Percentiles rank a stretch among this genome's conserved stretches.
Conservation (phyloP, 2,329 filamentous ascomycete species). For the Aspergillus quadrilineatus region DNA sequence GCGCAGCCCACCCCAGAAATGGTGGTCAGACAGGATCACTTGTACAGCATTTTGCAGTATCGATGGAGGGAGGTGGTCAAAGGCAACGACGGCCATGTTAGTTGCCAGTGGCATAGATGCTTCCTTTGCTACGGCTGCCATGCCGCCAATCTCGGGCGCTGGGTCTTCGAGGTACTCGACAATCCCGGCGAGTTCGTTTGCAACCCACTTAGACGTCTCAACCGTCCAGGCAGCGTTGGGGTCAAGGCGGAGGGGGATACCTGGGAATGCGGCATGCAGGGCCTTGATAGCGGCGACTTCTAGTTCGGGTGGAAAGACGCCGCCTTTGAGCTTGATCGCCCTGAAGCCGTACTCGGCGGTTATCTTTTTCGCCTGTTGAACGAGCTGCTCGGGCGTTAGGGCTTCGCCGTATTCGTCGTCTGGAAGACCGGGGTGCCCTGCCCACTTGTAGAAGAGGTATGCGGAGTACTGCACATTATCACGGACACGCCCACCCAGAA, state of each 20-base stretch:
- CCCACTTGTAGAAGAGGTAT: conserved; percentile 49
- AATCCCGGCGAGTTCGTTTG: conserved; percentile 13
- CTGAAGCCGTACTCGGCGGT: conserved; percentile 45
- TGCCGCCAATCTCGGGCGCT: conserved; percentile 43
- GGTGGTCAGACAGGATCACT: conserved; percentile 45
- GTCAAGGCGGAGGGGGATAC: conserved; percentile 27
- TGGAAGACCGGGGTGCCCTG: conserved; percentile 39
- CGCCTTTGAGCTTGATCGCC: conserved; percentile 47
- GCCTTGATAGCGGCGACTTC: conserved; percentile 44
- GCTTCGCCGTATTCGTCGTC: conserved; percentile 45
- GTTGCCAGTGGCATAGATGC: conserved; percentile 46
- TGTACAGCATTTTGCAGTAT: conserved; percentile 44
- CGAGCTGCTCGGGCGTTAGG: conserved; percentile 33
- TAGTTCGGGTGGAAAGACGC: conserved; percentile 42
- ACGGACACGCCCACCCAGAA: conserved; percentile 43
- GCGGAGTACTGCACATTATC: conserved; percentile 46
- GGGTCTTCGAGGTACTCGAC: conserved; percentile 46
- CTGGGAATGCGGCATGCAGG: conserved; percentile 39
- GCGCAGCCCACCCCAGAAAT: conserved; percentile 48
- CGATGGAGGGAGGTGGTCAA: conserved; percentile 40
- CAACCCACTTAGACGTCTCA: conserved; percentile 8
- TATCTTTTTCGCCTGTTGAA: conserved; percentile 2
- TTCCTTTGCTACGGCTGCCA: conserved; percentile 45
- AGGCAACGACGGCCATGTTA: conserved; percentile 48
- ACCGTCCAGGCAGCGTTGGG: conserved; percentile 8